Percentiles rank a stretch among this genome's conserved stretches.
phyloP scores from a whole-genome alignment of 2,329 filamentous ascomycete species.

The Mycosphaerella sp. region DNA sequence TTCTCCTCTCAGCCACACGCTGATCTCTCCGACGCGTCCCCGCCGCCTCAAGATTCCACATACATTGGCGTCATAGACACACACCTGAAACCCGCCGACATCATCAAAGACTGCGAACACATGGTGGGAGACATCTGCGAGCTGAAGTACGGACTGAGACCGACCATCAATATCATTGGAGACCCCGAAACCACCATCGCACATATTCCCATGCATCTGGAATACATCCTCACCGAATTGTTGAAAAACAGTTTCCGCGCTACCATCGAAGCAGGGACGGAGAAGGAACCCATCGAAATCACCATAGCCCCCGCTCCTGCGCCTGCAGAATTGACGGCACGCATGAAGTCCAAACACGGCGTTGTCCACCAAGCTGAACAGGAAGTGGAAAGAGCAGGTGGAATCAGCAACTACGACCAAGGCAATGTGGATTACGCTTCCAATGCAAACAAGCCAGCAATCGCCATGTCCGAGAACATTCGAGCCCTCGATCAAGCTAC shows the following conservation, averaged over 20 bases:
- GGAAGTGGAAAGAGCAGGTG: slow-evolving; percentile 16
- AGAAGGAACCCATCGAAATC: slow-evolving; percentile 76
- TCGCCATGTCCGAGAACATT: slow-evolving; percentile 34
- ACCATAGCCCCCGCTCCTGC: slow-evolving; percentile 70
- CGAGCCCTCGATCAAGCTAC: slow-evolving; percentile 46
- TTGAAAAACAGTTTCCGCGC: slow-evolving; percentile 96
- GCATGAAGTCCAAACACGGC: slow-evolving; percentile 14
- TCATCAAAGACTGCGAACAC: slow-evolving; percentile 76
- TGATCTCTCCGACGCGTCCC: slow-evolving; percentile 42
- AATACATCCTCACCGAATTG: slow-evolving; percentile 95
- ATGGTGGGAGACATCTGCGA: slow-evolving; percentile 97
- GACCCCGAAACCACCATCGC: slow-evolving; percentile 84
- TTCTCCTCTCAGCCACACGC: slow-evolving; percentile 65
- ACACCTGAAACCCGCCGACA: slow-evolving; percentile 69
- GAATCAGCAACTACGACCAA: slow-evolving; percentile 33
- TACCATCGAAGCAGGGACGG: slow-evolving; percentile 75
- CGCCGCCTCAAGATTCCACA: slow-evolving; percentile 37
- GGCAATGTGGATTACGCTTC: slow-evolving; percentile 34
- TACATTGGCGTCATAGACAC: slow-evolving; percentile 98
- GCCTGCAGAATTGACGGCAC: slow-evolving; percentile 36
- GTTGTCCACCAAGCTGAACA: slow-evolving; percentile 14
- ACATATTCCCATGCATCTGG: slow-evolving; percentile 89
- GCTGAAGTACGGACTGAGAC: slow-evolving; percentile 85
- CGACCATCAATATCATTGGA: slow-evolving; percentile 72
- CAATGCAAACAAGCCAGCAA: slow-evolving; percentile 21